These are phyloP conservation scores for Evansstolkia leycettana DNA, from an alignment of 495 filamentous ascomycete genomes.

Conservation along the genomic window DNA sequence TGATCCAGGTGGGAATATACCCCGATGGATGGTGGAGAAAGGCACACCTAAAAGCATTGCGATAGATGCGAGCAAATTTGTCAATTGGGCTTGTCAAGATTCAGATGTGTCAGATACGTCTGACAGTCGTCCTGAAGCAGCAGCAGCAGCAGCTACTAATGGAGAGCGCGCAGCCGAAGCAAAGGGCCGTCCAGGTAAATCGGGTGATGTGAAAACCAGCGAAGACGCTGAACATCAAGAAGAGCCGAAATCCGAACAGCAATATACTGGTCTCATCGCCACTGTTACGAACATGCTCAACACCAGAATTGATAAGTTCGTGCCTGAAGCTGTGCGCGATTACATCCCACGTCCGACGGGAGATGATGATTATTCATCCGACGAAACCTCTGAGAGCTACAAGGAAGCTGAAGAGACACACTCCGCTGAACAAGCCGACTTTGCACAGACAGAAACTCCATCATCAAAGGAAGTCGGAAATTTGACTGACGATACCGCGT, in stretches of 20 bases:
- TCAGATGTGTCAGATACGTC: constrained; percentile 17
- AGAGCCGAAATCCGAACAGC: constrained; percentile 16
- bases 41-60: constrained; percentile 79
- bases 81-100: constrained; percentile 66
- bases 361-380: constrained; percentile 26
- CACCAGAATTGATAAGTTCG: constrained; percentile 27
- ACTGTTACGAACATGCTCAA: constrained; percentile 30
- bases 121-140: no score
- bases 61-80: constrained; percentile 69
- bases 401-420: no score
- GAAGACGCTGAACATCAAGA: constrained; percentile 9
- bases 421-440: not conserved
- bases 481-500: constrained; percentile 19
- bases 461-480: constrained; percentile 5
- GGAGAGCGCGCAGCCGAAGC: no score
- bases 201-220: no score
- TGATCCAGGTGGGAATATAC: constrained; percentile 86
- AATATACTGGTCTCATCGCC: constrained; percentile 25
- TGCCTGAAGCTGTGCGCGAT: constrained; percentile 36
- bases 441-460: constrained; percentile 1
- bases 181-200: no score
- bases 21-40: constrained; percentile 87
- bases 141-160: no score
- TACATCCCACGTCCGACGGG: constrained; percentile 30
- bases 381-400: no score